phyloP scores from a whole-genome alignment of 257 asterid genomes.

The Lithospermum erythrorhizon region DNA sequence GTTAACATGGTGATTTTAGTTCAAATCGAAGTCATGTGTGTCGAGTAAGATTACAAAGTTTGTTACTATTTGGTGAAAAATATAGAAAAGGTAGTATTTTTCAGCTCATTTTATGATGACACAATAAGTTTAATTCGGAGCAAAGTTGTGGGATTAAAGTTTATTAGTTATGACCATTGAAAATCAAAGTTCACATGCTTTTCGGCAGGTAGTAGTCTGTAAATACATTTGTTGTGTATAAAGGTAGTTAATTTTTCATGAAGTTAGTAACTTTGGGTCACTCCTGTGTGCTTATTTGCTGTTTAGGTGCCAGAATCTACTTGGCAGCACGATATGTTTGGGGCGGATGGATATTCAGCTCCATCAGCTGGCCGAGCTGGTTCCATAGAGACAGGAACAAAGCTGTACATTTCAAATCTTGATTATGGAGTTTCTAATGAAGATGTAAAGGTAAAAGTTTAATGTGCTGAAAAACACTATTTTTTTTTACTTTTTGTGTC shows the following conservation, averaged over 20 bases:
- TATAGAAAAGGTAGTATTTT: too few species aligned
- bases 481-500: neutral
- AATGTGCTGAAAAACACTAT: neutral
- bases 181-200: neutral
- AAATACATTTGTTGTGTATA: too few species aligned
- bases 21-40: too few species aligned
- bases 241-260: neutral
- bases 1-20: too few species aligned
- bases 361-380: constrained; percentile 42
- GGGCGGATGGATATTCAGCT: constrained; percentile 19
- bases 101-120: too few species aligned
- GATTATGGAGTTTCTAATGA: constrained; percentile 88
- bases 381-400: constrained; percentile 89
- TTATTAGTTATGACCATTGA: neutral
- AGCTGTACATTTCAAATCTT: constrained; percentile 82
- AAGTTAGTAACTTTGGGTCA: neutral
- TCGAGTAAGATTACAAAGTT: too few species aligned
- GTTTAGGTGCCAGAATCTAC: constrained; percentile 75
- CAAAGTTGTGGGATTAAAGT: too few species aligned
- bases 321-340: constrained; percentile 82
- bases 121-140: too few species aligned
- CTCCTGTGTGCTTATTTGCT: constrained; percentile 3
- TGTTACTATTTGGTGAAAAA: too few species aligned
- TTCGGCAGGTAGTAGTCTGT: too few species aligned
- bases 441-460: constrained; percentile 59